Base-by-base conservation (phyloP, 306 rosid species). In the Gastrolobium villosum region DNA sequence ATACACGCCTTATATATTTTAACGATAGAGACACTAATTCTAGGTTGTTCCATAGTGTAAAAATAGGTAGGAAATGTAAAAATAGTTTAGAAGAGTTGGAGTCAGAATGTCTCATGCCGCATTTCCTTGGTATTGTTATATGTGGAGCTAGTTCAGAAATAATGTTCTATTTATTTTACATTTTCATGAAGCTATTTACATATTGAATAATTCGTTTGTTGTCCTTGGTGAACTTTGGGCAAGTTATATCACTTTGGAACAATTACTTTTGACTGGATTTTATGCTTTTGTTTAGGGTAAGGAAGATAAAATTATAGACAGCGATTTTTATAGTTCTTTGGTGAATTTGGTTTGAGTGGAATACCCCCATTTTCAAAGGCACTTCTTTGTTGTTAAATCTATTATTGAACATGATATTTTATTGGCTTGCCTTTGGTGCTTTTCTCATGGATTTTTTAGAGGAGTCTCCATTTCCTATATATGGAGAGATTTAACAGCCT, bases 301-400 rank as follows among this genome's bases (percentile, higher is more conserved):
- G 72, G 72, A 44, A 28, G 39, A 4, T 65, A 65, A 65, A 44
- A n/a, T 40, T 9, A 37, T 34, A 2, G 7, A 7, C 5, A 5
- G 0, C 10, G 10, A 26, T 3, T 71, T 71, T 15, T 10, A 32
- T 2, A 8, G 31, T 55, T 40, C 65, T 72, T 6, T 39, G 65
- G 52, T 50, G 44, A 72, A 72, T 72, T 54, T 72, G 39, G 13
- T 54, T 72, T 40, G 77, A 54, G 13, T 36, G 62, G 7, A 55
- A n/a, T 54, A 7, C 55, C 26, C 66, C 26, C 40, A 46, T 57
- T 74, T 74, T 60, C 59, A 44, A 9, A 15, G 69, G 35, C 35
- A 43, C 55, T 41, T 74, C 46, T 74, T 31, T 59, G 6, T 36
- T 35, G 35, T 34, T 74, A 59, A 44, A 10, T 73, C 6, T 57